phyloP scores from a whole-genome alignment of 1,284 basidiomycete species.

The Marasmius sp. region DNA sequence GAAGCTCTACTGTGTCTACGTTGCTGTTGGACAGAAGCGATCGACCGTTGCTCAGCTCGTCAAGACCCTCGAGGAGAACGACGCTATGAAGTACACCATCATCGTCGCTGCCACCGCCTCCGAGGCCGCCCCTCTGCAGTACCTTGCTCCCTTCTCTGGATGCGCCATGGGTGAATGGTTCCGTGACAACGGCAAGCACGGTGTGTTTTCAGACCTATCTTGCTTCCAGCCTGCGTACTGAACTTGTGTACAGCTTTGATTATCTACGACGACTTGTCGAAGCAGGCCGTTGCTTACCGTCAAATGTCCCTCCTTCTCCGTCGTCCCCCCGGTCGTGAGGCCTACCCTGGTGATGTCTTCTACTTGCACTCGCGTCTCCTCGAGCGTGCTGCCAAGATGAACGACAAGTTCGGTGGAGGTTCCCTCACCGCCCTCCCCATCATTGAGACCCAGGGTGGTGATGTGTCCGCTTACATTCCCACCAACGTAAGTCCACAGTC shows the following conservation, averaged over 20 bases:
- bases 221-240: conserved; percentile 16
- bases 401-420: conserved; percentile 95
- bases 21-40: conserved; percentile 98
- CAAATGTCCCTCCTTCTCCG: conserved; percentile 99
- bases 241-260: conserved; percentile 70
- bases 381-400: conserved; percentile 99
- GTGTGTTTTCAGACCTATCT: conserved; percentile 38
- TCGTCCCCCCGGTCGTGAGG: conserved; percentile 99
- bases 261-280: conserved; percentile 99
- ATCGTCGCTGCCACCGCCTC: conserved; percentile 99
- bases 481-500: conserved; percentile 60
- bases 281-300: conserved; percentile 99
- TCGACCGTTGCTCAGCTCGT: conserved; percentile 99
- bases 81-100: conserved; percentile 99
- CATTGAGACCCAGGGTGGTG: conserved; percentile 99
- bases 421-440: conserved; percentile 98
- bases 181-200: conserved; percentile 98
- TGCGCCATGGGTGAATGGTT: conserved; percentile 99
- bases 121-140: conserved; percentile 98
- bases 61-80: conserved; percentile 99
- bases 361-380: conserved; percentile 99
- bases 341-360: conserved; percentile 99
- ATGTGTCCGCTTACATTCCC: conserved; percentile 97
- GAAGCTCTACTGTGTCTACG: conserved; percentile 99
- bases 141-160: conserved; percentile 99